phyloP scores from a whole-genome alignment of 2,329 filamentous ascomycete genomes.

The Eurotiales sp. region DNA sequence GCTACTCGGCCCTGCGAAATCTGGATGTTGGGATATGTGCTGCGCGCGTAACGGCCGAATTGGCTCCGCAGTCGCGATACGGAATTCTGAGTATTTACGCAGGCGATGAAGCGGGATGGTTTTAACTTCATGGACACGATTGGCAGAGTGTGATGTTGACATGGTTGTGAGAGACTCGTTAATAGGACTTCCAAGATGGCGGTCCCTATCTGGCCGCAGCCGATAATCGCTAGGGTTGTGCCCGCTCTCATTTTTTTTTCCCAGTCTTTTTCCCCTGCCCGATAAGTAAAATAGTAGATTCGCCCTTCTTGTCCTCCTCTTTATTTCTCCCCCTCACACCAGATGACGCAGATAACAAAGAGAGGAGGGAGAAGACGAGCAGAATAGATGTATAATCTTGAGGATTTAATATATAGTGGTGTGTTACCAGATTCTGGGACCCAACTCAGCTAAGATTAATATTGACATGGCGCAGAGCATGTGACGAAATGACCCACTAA shows the following conservation, averaged over 20 bases:
- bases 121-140: conserved; percentile 11
- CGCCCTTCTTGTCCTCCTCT: not conserved
- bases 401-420: too few species aligned
- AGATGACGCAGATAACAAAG: too few species aligned
- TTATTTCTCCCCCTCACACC: not conserved
- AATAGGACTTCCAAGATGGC: conserved; percentile 11
- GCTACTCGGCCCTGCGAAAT: conserved; percentile 9
- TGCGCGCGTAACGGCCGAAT: conserved; percentile 13
- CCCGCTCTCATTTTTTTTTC: conserved; percentile 5
- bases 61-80: conserved; percentile 11
- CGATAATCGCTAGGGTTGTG: conserved; percentile 11
- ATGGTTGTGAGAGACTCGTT: conserved; percentile 9
- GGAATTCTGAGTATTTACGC: conserved; percentile 12
- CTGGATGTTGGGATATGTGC: conserved; percentile 11
- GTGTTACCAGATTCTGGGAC: not conserved
- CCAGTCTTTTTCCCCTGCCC: too few species aligned
- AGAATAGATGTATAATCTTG: too few species aligned
- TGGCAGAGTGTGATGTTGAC: conserved; percentile 11
- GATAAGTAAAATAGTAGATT: too few species aligned
- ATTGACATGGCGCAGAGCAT: conserved; percentile 1
- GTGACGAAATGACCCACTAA: not conserved
- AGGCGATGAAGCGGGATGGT: conserved; percentile 13
- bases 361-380: not conserved
- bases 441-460: too few species aligned
- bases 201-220: conserved; percentile 14